Conservation (phyloP, 1,284 basidiomycete genomes). For the Mycosarcoma mackinlayi region DNA sequence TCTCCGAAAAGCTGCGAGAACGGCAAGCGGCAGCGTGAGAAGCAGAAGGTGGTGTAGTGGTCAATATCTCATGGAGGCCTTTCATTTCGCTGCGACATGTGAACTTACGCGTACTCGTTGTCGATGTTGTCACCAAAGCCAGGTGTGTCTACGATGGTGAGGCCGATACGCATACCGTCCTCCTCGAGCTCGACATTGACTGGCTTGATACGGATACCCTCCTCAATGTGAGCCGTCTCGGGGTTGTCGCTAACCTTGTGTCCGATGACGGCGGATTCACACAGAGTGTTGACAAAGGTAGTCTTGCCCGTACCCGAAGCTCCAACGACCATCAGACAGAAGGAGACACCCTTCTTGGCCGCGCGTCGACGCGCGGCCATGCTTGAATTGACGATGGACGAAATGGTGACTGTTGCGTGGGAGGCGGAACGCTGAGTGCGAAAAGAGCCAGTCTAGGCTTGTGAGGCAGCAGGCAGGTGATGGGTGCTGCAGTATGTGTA, state of each 20-base stretch:
- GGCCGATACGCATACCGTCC: slow-evolving; percentile 95
- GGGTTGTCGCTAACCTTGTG: slow-evolving; percentile 87
- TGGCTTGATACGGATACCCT: slow-evolving; percentile 95
- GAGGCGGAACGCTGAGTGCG: not conserved
- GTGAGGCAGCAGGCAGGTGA: not conserved
- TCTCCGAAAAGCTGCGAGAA: slow-evolving; percentile 74
- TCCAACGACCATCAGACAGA: slow-evolving; percentile 68
- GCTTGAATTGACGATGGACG: slow-evolving; percentile 39
- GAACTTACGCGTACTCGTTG: slow-evolving; percentile 92
- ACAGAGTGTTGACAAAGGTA: slow-evolving; percentile 67
- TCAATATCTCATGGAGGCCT: not conserved
- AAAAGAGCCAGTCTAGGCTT: slow-evolving; percentile 3
- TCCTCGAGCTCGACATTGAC: slow-evolving; percentile 96
- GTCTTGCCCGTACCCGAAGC: slow-evolving; percentile 67
- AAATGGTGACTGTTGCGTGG: slow-evolving; percentile 25
- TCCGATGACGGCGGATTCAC: slow-evolving; percentile 70
- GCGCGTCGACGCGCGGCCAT: slow-evolving; percentile 64
- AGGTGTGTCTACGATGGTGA: slow-evolving; percentile 98
- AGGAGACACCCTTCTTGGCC: slow-evolving; percentile 68
- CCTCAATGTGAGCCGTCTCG: slow-evolving; percentile 90
- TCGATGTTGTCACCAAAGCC: slow-evolving; percentile 99
- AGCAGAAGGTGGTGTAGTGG: not conserved
- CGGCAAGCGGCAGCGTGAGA: not conserved
- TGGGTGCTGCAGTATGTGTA: not conserved
- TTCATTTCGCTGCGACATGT: not conserved